Evolutionary conservation across 345 rosid species (phyloP), one percentile per base, ranked within the genome.

Genomic region (Camelina laxa): DNA sequence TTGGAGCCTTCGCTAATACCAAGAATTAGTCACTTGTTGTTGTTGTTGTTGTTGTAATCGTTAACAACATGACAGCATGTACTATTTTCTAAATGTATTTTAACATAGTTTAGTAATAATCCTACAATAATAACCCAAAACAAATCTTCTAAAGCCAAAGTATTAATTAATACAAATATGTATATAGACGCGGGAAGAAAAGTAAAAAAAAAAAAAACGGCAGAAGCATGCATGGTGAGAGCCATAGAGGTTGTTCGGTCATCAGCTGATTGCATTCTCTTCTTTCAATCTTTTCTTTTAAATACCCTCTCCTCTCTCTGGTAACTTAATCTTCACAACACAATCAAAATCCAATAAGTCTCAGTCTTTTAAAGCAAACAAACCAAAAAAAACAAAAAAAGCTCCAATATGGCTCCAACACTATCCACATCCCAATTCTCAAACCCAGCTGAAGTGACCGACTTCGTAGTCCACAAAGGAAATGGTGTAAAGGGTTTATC

Each of bases 401-500:
- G 70, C 44, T 61, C 5, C 1, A 20, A 35, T 12, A 82, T 79
- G 85, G 83, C 81, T 68, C 83, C 85, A 76, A 55, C 81, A 27
- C 55, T 67, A 16, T 36, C 74, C 9, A 45, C 30, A 3, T 35
- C 53, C 0, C 65, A 75, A 2, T 41, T 82, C 44, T 31, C 82
- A 21, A 48, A 60, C 53, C 69, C 81, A 22, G 49, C 75, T 0
- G 70, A 64, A 48, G 42, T 81, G 13, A 67, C 75, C 51, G 87
- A 85, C 10, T 85, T 85, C 60, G 84, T 84, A 5, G 67, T 82
- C 41, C 64, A 68, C 68, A 81, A 79, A 78, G 83, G 82, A 24
- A 68, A 82, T 19, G 89, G 85, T 35, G 89, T 80, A 0, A 85
- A 82, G 78, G 87, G 87, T 76, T 73, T 85, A 2, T 80, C 83